A percentile compares a stretch with the other conserved stretches of the same genome.
These are phyloP conservation scores for Mortierella sp. DNA, from an alignment of 371 early-diverging fungal species.

Conservation along the genomic window DNA sequence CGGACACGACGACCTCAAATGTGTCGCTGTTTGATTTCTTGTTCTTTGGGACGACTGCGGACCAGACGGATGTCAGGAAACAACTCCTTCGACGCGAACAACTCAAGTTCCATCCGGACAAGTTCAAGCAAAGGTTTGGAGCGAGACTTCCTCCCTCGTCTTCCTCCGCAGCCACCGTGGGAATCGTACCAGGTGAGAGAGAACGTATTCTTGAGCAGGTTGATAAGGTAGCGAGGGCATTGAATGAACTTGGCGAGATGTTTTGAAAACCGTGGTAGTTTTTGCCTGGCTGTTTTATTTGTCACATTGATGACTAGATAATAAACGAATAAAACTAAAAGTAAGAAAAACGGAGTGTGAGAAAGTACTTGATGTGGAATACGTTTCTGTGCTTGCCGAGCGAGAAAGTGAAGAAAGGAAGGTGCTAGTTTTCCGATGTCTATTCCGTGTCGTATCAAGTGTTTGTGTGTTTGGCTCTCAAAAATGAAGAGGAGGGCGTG, in stretches of 20 bases:
- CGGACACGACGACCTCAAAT: background rate
- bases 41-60: slow-evolving; percentile 34
- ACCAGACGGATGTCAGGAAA: slow-evolving; percentile 24
- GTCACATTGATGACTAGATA: slow-evolving; percentile 4
- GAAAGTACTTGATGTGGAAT: slow-evolving; percentile 7
- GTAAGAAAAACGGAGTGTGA: background rate
- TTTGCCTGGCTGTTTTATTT: background rate
- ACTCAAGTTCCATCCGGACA: slow-evolving; percentile 49
- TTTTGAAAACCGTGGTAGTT: background rate
- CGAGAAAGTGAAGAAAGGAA: background rate
- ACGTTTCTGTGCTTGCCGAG: background rate
- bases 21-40: slow-evolving; percentile 42
- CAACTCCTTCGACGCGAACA: slow-evolving; percentile 38
- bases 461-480: background rate
- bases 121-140: slow-evolving; percentile 44
- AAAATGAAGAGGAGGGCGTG: background rate
- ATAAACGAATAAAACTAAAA: slow-evolving; percentile 11
- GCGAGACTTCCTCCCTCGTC: slow-evolving; percentile 13
- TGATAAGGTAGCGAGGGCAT: slow-evolving; percentile 32
- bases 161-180: background rate
- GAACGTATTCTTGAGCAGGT: slow-evolving; percentile 36
- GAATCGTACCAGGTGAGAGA: slow-evolving; percentile 14
- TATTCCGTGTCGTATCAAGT: background rate
- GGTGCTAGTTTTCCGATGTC: background rate
- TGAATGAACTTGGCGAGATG: slow-evolving; percentile 28